These are phyloP conservation scores for Yamadazyma oceani DNA, from an alignment of 1,139 yeast genomes.

Conservation along the genomic window DNA sequence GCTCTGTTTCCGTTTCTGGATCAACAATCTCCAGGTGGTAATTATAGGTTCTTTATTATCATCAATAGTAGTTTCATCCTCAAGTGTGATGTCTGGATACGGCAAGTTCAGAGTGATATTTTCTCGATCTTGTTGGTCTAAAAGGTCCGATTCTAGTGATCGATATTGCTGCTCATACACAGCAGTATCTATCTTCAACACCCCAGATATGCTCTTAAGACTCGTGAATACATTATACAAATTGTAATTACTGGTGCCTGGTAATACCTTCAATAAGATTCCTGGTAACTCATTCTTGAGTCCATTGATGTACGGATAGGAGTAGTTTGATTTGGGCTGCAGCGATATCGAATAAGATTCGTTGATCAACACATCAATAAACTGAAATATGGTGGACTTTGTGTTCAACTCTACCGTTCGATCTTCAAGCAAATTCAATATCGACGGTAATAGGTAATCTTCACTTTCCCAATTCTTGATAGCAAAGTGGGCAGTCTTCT, in stretches of 20 bases:
- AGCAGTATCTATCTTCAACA: slow-evolving; percentile 31
- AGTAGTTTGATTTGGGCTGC: slow-evolving; percentile 32
- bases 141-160: slow-evolving; percentile 24
- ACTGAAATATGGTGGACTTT: slow-evolving; percentile 66
- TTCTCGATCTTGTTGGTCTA: slow-evolving; percentile 35
- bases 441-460: slow-evolving; percentile 72
- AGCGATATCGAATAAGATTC: slow-evolving; percentile 35
- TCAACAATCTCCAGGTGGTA: slow-evolving; percentile 50
- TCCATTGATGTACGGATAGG: slow-evolving; percentile 47
- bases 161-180: slow-evolving; percentile 28
- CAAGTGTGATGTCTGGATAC: slow-evolving; percentile 33
- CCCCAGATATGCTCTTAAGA: slow-evolving; percentile 38
- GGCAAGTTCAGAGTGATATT: slow-evolving; percentile 34
- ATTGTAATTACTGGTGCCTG: slow-evolving; percentile 49
- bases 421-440: slow-evolving; percentile 64
- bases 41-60: slow-evolving; percentile 28
- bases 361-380: slow-evolving; percentile 58
- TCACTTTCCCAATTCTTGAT: slow-evolving; percentile 58
- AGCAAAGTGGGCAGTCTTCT: slow-evolving; percentile 60
- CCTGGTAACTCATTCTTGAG: slow-evolving; percentile 42
- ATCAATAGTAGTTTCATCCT: slow-evolving; percentile 12
- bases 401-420: slow-evolving; percentile 51
- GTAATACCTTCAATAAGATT: slow-evolving; percentile 53
- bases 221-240: slow-evolving; percentile 44
- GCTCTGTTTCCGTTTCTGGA: slow-evolving; percentile 49